Evolutionary conservation across 768 basidiomycete species (phyloP), one percentile per base, ranked within the genome.

Genomic region (Basidioascus undulatus): DNA sequence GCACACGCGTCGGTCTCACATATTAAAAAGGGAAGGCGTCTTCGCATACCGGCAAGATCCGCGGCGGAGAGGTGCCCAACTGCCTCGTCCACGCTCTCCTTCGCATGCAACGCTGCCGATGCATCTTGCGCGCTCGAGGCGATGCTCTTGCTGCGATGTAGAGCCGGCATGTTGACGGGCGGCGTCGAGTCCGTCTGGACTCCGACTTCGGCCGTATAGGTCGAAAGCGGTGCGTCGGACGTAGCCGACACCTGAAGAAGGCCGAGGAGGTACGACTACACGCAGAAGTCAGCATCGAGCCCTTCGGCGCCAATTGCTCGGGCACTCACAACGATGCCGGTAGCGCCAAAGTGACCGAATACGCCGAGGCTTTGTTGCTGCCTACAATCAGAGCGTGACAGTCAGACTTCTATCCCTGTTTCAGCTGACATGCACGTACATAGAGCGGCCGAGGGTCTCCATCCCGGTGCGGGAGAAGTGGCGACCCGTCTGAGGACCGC

Each of bases 281-380:
- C n/a, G n/a, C n/a, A 7, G 35, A 10, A 12, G 20, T 36, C 35
- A 21, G 20, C 35, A 36, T 36, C 6, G 18, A 19, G 18, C 19
- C 25, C 35, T 36, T 5, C 19, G 18, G 6, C 20, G 25, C 11
- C 5, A 9, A 13, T 36, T 23, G 25, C 20, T 19, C 11, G 18
- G 35, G n/a, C 18, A 39, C 38, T 20, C 18, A 32, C 23, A 71
- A 72, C 72, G 44, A 77, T 70, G 23, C 74, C 76, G 43, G 65
- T 66, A 21, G 76, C 75, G 19, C 75, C 75, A 74, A 72, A 76
- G 50, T 75, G 73, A 5, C 66, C 58, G 49, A 76, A 73, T 7
- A 71, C 63, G 6, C 69, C 58, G 44, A 76, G 72, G 1, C 70
- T 75, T 25, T 73, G 67, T 32, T 69, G 62, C 43, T 76, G 75